Percentiles rank a stretch among this genome's conserved stretches.
phyloP scores from a whole-genome alignment of 2,329 filamentous ascomycete genomes.

The Neophaeococcomyces mojaviensis region DNA sequence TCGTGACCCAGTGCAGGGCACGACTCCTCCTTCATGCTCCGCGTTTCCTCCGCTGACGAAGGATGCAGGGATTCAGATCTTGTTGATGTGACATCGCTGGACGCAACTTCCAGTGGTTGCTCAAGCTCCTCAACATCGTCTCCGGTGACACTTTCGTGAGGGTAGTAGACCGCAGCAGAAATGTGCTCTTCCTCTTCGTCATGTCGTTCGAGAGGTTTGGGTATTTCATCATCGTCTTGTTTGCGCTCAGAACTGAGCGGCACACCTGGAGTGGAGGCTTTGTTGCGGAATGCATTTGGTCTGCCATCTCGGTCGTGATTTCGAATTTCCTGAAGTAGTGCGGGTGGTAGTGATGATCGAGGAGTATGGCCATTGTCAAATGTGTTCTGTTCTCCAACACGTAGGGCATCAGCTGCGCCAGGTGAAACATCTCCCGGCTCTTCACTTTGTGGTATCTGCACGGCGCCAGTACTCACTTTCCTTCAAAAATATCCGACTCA shows the following conservation, averaged over 20 bases:
- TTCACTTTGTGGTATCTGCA: not conserved
- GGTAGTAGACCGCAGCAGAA: constrained; percentile 57
- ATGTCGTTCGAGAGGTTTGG: constrained; percentile 38
- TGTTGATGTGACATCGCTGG: constrained; percentile 7
- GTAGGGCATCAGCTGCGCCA: not conserved
- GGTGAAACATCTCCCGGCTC: not conserved
- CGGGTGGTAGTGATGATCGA: constrained; percentile 1
- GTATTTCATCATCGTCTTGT: not conserved
- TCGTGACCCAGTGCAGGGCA: constrained; percentile 12
- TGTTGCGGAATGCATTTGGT: not conserved
- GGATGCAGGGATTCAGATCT: constrained; percentile 6
- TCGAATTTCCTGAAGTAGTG: not conserved
- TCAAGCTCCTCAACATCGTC: constrained; percentile 30
- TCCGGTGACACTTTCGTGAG: constrained; percentile 47
- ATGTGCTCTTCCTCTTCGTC: constrained; percentile 58
- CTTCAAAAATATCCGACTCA: too few relatives aligned
- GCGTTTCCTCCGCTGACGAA: constrained; percentile 5
- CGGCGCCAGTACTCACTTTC: too few relatives aligned
- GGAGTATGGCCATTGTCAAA: not conserved
- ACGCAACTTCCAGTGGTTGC: constrained; percentile 15
- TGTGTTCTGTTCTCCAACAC: too few relatives aligned
- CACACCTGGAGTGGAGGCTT: constrained; percentile 4
- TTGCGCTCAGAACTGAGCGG: not conserved
- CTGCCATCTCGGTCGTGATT: not conserved
- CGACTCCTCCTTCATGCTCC: constrained; percentile 1